A percentile compares a stretch with the other conserved stretches of the same genome.
Conservation (phyloP, 192 early-diverging fungal genomes). For the Podochytrium sp. region DNA sequence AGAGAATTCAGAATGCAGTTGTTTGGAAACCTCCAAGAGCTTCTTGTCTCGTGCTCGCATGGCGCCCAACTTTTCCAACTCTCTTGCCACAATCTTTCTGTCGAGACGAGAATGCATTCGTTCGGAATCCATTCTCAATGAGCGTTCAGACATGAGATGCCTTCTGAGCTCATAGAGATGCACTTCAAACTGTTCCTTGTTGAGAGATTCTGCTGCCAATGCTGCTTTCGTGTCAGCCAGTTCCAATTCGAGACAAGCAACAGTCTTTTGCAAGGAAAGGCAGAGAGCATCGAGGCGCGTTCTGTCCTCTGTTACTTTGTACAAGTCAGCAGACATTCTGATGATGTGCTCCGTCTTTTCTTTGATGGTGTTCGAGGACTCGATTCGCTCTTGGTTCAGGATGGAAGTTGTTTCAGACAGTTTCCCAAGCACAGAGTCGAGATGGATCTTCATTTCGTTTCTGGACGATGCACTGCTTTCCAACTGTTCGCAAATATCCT, state of each 20-base stretch:
- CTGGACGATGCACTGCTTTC: conserved; percentile 14
- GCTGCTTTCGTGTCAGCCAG: conserved; percentile 35
- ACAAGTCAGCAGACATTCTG: conserved; percentile 37
- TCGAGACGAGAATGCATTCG: conserved; percentile 45
- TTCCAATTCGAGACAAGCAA: conserved; percentile 42
- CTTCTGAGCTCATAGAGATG: conserved; percentile 46
- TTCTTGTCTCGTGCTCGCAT: conserved; percentile 43
- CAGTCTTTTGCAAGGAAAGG: conserved; percentile 33
- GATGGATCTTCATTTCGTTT: conserved; percentile 44
- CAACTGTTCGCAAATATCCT: conserved; percentile 21
- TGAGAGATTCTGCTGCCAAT: conserved; percentile 39
- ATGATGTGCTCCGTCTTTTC: conserved; percentile 44
- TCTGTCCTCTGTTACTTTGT: conserved; percentile 37
- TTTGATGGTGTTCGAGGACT: conserved; percentile 36
- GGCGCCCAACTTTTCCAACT: conserved; percentile 35
- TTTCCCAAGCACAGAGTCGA: conserved; percentile 45
- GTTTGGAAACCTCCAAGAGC: conserved; percentile 42
- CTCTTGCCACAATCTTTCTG: conserved; percentile 35
- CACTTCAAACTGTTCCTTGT: conserved; percentile 49
- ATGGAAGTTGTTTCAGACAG: conserved; percentile 43
- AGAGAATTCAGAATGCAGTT: conserved; percentile 36
- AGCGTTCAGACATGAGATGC: conserved; percentile 45
- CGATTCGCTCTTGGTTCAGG: conserved; percentile 40
- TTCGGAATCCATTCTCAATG: conserved; percentile 52
- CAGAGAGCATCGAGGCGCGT: conserved; percentile 33